Evolutionary conservation across 441 rosid genomes (phyloP).

Genomic region (Geranium incanum): DNA sequence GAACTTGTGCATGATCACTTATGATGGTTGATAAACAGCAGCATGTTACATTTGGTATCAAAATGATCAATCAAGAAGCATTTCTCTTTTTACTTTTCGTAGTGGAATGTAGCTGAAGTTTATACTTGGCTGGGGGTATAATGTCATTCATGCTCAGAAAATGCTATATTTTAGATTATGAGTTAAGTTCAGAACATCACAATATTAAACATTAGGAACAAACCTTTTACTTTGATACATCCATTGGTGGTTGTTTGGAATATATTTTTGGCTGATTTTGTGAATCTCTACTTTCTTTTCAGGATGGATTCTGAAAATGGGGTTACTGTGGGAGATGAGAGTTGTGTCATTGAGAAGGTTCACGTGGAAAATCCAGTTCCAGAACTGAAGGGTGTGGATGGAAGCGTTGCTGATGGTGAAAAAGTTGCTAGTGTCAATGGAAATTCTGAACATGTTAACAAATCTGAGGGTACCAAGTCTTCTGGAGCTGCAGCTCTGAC

Average conservation of each 20-base stretch:
- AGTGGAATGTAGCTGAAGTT: not conserved
- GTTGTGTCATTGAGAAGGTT: constrained; percentile 23
- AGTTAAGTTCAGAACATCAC: not conserved
- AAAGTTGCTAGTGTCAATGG: constrained; percentile 21
- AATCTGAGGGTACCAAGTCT: constrained; percentile 23
- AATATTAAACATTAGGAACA: not conserved
- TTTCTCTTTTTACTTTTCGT: not conserved
- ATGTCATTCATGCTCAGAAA: not conserved
- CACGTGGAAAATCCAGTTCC: constrained; percentile 24
- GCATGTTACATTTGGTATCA: not conserved
- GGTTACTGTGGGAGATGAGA: constrained; percentile 31
- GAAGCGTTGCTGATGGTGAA: constrained; percentile 20
- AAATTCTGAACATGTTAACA: constrained; percentile 24
- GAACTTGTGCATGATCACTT: not conserved
- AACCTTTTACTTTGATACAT: not conserved
- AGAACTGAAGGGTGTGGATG: constrained; percentile 32
- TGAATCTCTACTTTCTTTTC: constrained; percentile 14
- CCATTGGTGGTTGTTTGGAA: not conserved
- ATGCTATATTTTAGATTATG: not conserved
- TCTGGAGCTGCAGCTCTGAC: constrained; percentile 26
- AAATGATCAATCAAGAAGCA: not conserved
- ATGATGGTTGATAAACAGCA: not conserved
- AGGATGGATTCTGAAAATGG: constrained; percentile 52
- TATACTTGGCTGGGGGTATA: not conserved
- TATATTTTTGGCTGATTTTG: not conserved